These are phyloP conservation scores for Colletotrichum plurivorum DNA, from an alignment of 2,329 filamentous ascomycete genomes.

Conservation along the genomic window DNA sequence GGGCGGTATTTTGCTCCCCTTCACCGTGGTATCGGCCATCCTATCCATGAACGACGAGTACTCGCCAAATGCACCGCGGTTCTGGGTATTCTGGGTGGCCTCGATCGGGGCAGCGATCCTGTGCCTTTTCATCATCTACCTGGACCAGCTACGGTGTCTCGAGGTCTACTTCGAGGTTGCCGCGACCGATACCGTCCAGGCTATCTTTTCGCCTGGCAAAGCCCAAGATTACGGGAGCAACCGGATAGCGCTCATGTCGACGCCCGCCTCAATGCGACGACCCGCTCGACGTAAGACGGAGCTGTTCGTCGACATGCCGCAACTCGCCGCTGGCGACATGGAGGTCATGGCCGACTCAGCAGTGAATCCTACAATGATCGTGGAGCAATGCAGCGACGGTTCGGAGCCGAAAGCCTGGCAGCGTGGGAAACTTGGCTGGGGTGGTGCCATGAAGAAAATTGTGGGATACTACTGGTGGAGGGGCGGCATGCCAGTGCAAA, in stretches of 20 bases:
- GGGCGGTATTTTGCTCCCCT: slow-evolving; percentile 63
- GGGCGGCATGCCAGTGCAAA: slow-evolving; percentile 34
- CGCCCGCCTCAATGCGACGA: slow-evolving; percentile 14
- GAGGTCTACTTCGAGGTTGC: slow-evolving; percentile 63
- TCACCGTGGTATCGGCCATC: slow-evolving; percentile 63
- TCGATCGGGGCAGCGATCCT: slow-evolving; percentile 55
- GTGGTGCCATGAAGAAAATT: slow-evolving; percentile 59
- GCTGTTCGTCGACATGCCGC: slow-evolving; percentile 39
- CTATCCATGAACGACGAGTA: slow-evolving; percentile 63
- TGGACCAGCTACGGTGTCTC: slow-evolving; percentile 60
- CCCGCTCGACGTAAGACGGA: slow-evolving; percentile 35
- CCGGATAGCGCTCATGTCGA: slow-evolving; percentile 47
- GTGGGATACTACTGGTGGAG: slow-evolving; percentile 50
- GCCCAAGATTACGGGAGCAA: neutral
- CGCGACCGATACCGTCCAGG: slow-evolving; percentile 45
- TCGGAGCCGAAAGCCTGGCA: slow-evolving; percentile 55
- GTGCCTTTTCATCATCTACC: slow-evolving; percentile 61
- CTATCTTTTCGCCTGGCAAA: slow-evolving; percentile 11
- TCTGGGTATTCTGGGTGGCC: slow-evolving; percentile 66
- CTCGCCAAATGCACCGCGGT: slow-evolving; percentile 55
- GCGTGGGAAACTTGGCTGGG: slow-evolving; percentile 61
- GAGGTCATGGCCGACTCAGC: slow-evolving; percentile 40
- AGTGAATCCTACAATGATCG: slow-evolving; percentile 46
- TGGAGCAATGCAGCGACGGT: slow-evolving; percentile 48
- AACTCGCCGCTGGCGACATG: slow-evolving; percentile 33